These are phyloP conservation scores for Bipolaris gigantea DNA, from an alignment of 2,329 filamentous ascomycete genomes.

Conservation along the genomic window DNA sequence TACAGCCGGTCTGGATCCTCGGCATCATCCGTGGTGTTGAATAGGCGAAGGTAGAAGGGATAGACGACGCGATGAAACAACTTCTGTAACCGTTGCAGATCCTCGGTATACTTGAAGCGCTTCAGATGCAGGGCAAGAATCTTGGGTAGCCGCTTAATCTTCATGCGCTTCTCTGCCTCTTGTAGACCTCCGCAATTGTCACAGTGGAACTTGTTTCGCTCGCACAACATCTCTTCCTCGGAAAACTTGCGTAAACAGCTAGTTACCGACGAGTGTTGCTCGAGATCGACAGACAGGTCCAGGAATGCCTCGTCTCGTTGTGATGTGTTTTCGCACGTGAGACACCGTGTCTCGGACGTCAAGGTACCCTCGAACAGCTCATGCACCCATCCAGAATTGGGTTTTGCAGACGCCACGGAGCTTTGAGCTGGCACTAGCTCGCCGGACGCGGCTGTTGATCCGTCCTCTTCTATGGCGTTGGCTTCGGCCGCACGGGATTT, in stretches of 20 bases:
- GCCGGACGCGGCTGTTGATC: slow-evolving; percentile 20
- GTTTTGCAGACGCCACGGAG: slow-evolving; percentile 22
- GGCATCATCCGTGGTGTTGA: slow-evolving; percentile 95
- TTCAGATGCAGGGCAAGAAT: slow-evolving; percentile 93
- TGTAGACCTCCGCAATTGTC: slow-evolving; percentile 95
- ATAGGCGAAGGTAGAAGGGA: slow-evolving; percentile 92
- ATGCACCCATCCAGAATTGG: slow-evolving; percentile 77
- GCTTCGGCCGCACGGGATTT: slow-evolving; percentile 57
- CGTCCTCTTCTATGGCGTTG: slow-evolving; percentile 32
- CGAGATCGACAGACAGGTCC: slow-evolving; percentile 92
- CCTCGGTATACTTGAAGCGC: slow-evolving; percentile 97
- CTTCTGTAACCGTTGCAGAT: slow-evolving; percentile 90
- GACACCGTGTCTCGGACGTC: slow-evolving; percentile 92
- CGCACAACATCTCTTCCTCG: slow-evolving; percentile 94
- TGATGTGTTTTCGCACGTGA: slow-evolving; percentile 94
- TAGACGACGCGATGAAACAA: slow-evolving; percentile 97
- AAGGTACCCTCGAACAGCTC: slow-evolving; percentile 94
- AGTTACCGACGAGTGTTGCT: slow-evolving; percentile 93
- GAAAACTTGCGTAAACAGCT: slow-evolving; percentile 95
- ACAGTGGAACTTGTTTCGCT: slow-evolving; percentile 98
- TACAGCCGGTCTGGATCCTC: slow-evolving; percentile 92
- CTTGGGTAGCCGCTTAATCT: slow-evolving; percentile 91
- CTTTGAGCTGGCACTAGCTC: slow-evolving; percentile 24
- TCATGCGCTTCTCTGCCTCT: slow-evolving; percentile 99
- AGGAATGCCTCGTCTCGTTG: slow-evolving; percentile 95